Evolutionary conservation across 352 stramenopile genomes (phyloP).

Genomic region (Phytophthora hybrid): DNA sequence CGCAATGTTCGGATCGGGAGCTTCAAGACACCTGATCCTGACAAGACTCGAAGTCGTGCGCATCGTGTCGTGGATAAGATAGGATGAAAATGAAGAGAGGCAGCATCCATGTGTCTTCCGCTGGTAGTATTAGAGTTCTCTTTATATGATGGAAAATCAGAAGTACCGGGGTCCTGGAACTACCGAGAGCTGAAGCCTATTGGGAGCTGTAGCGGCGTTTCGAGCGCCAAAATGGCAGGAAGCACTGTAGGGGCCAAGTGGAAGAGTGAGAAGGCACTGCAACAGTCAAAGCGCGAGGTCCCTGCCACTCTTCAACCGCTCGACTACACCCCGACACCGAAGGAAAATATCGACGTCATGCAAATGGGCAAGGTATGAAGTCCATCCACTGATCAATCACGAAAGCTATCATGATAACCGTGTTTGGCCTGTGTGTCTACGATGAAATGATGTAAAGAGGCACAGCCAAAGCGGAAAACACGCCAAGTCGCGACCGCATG

Average conservation of each 20-base stretch:
- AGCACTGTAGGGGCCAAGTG: slow-evolving; percentile 36
- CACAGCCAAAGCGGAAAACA: slow-evolving; percentile 60
- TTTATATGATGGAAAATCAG: background rate
- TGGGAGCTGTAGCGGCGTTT: slow-evolving; percentile 6
- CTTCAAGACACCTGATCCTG: slow-evolving; percentile 6
- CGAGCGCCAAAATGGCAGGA: slow-evolving; percentile 35
- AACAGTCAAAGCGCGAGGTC: slow-evolving; percentile 46
- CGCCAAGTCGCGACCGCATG: slow-evolving; percentile 55
- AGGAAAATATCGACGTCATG: slow-evolving; percentile 62
- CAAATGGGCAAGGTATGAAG: slow-evolving; percentile 61
- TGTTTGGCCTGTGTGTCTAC: background rate
- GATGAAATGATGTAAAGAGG: slow-evolving; percentile 29
- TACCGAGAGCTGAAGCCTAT: slow-evolving; percentile 11
- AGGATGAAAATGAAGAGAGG: slow-evolving; percentile 15
- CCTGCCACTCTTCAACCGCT: slow-evolving; percentile 67
- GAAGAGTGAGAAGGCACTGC: slow-evolving; percentile 54
- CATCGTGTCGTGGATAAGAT: slow-evolving; percentile 5
- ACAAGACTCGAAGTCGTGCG: slow-evolving; percentile 15
- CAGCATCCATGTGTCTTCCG: background rate
- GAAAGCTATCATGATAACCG: background rate
- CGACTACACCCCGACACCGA: slow-evolving; percentile 67
- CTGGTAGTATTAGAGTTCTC: background rate
- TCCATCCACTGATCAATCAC: background rate
- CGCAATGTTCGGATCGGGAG: background rate
- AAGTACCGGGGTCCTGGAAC: slow-evolving; percentile 9